Percentiles rank a stretch among this genome's conserved stretches.
Evolutionary conservation across 2,329 filamentous ascomycete genomes (phyloP).

Genomic region (Piedraia hortae): DNA sequence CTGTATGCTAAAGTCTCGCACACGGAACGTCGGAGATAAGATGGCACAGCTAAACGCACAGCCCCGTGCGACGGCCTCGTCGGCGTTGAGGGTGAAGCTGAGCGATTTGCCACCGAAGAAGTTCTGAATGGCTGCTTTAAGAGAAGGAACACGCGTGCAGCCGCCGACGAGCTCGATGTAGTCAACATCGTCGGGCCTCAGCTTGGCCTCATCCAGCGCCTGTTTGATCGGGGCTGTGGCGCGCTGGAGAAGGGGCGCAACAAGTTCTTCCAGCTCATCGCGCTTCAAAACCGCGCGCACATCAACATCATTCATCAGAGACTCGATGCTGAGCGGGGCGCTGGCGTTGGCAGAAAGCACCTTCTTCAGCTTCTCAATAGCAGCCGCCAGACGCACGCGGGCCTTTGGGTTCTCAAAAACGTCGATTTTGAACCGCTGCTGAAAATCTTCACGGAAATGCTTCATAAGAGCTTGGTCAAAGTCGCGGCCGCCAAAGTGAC

Average conservation of each 20-base stretch:
- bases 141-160: slow-evolving; percentile 69
- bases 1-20: slow-evolving; percentile 91
- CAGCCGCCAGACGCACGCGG: slow-evolving; percentile 57
- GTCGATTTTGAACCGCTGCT: slow-evolving; percentile 93
- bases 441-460: slow-evolving; percentile 86
- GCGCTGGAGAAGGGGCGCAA: slow-evolving; percentile 56
- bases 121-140: slow-evolving; percentile 68
- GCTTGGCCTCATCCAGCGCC: slow-evolving; percentile 76
- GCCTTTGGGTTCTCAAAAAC: slow-evolving; percentile 79
- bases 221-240: slow-evolving; percentile 55
- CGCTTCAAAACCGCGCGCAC: slow-evolving; percentile 72
- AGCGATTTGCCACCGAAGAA: slow-evolving; percentile 82
- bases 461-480: slow-evolving; percentile 89
- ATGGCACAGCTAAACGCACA: slow-evolving; percentile 96
- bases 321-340: slow-evolving; percentile 88
- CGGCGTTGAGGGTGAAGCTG: slow-evolving; percentile 92
- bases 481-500: slow-evolving; percentile 89
- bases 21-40: slow-evolving; percentile 88
- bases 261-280: slow-evolving; percentile 75
- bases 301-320: slow-evolving; percentile 92
- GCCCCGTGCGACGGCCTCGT: slow-evolving; percentile 85
- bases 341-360: slow-evolving; percentile 83
- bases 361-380: slow-evolving; percentile 96
- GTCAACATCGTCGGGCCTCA: slow-evolving; percentile 80
- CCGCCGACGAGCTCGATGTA: slow-evolving; percentile 80